These are phyloP conservation scores for Escallonia herrerae DNA, from an alignment of 129 eudicot genomes.

Conservation along the genomic window DNA sequence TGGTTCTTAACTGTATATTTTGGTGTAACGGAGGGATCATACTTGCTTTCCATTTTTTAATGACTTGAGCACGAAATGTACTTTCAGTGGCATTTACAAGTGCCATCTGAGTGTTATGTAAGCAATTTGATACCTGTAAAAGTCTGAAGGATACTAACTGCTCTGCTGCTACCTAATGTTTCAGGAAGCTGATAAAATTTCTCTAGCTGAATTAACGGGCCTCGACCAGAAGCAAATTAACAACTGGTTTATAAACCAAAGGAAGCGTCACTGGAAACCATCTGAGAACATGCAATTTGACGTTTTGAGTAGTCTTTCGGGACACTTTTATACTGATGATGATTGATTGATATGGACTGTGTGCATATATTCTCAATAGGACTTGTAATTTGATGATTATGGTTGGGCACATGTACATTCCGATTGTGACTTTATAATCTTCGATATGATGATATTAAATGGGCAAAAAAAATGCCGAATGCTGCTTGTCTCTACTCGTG, in stretches of 20 bases:
- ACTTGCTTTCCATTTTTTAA: background rate
- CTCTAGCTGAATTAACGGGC: conserved; percentile 71
- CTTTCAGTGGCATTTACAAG: too few relatives aligned
- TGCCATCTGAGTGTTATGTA: too few relatives aligned
- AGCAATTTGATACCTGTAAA: too few relatives aligned
- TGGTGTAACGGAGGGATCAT: too few relatives aligned
- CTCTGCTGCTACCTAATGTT: background rate
- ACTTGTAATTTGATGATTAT: conserved; percentile 1
- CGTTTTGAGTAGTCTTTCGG: conserved; percentile 62
- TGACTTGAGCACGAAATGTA: too few relatives aligned
- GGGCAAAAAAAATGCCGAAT: too few relatives aligned
- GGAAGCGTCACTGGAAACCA: conserved; percentile 92
- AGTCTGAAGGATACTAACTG: background rate
- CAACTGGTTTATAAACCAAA: conserved; percentile 91
- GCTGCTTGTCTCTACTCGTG: too few relatives aligned
- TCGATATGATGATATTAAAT: too few relatives aligned
- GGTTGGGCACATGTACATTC: conserved; percentile 8
- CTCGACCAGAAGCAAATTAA: conserved; percentile 85
- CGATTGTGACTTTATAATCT: background rate
- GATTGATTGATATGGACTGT: conserved; percentile 21
- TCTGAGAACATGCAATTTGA: conserved; percentile 86
- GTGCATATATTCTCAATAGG: conserved; percentile 4
- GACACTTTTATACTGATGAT: conserved; percentile 55
- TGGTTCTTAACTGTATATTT: too few relatives aligned
- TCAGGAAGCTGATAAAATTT: conserved; percentile 77